These are phyloP conservation scores for Neopestalotiopsis sp. DNA, from an alignment of 2,329 filamentous ascomycete genomes.

Conservation along the genomic window DNA sequence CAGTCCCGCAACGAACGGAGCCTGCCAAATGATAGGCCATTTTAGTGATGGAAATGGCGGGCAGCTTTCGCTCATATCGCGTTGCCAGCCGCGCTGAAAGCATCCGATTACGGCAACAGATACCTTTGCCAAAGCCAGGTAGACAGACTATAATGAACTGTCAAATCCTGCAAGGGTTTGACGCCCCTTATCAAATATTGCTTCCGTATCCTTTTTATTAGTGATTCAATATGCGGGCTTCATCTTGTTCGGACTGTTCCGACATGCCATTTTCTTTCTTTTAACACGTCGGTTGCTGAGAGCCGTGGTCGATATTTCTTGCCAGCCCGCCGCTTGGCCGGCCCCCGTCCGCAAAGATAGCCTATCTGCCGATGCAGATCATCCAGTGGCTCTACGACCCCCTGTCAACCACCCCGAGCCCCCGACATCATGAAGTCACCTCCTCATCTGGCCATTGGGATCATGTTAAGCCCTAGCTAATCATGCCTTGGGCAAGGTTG, in stretches of 20 bases:
- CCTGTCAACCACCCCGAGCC: conserved; percentile 14
- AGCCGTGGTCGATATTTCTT: conserved; percentile 3
- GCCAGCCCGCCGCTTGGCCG: background rate
- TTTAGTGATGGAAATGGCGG: background rate
- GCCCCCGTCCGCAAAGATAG: conserved; percentile 1
- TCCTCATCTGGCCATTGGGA: conserved; percentile 4
- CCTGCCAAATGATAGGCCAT: background rate
- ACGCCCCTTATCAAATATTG: background rate
- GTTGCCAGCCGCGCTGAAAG: background rate
- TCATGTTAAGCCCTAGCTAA: background rate
- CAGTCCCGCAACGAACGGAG: background rate
- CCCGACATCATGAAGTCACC: conserved; percentile 16
- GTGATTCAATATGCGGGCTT: background rate
- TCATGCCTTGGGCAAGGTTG: background rate
- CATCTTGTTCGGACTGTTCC: conserved; percentile 7
- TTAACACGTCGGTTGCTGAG: conserved; percentile 1
- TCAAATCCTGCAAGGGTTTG: background rate
- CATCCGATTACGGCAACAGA: background rate
- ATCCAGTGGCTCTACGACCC: background rate
- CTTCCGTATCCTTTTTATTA: background rate
- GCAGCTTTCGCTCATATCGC: background rate
- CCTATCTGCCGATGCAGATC: conserved; percentile 15
- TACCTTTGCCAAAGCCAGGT: background rate
- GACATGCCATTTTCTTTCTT: background rate
- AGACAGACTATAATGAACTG: conserved; percentile 3